A percentile compares a stretch with the other conserved stretches of the same genome.
phyloP scores from a whole-genome alignment of 768 basidiomycete species.

The Mycena chlorophos region DNA sequence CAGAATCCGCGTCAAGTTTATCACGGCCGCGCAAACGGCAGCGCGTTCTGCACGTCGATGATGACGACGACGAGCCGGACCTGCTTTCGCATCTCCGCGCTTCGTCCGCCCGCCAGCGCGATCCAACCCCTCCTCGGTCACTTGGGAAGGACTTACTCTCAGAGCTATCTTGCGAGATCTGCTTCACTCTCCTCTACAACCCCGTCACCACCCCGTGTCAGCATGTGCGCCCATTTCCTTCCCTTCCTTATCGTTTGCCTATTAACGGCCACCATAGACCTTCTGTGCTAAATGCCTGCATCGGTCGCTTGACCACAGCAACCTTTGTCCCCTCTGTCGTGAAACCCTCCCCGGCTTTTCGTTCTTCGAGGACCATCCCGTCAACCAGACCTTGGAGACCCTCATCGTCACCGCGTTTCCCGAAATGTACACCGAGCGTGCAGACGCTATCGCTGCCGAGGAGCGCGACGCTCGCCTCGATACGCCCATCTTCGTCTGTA shows the following conservation, averaged over 20 bases:
- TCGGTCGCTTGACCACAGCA: slow-evolving; percentile 84
- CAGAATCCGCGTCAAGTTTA: slow-evolving; percentile 1
- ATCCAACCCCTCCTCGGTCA: slow-evolving; percentile 17
- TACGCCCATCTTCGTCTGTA: slow-evolving; percentile 90
- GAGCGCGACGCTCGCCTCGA: slow-evolving; percentile 78
- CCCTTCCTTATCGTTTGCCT: slow-evolving; percentile 15
- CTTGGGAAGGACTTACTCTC: slow-evolving; percentile 64
- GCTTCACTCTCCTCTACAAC: slow-evolving; percentile 78
- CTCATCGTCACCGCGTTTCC: slow-evolving; percentile 75
- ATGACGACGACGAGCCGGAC: slow-evolving; percentile 28
- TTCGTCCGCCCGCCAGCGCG: slow-evolving; percentile 27
- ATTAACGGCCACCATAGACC: slow-evolving; percentile 52
- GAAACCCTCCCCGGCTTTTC: slow-evolving; percentile 70
- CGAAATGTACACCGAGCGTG: slow-evolving; percentile 58
- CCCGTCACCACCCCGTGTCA: slow-evolving; percentile 95
- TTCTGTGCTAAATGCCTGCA: slow-evolving; percentile 90
- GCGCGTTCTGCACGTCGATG: slow-evolving; percentile 20
- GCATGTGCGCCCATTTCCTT: slow-evolving; percentile 59
- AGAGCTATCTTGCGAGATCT: slow-evolving; percentile 89
- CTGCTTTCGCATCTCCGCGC: slow-evolving; percentile 41
- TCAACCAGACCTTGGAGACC: slow-evolving; percentile 69
- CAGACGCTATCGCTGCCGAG: slow-evolving; percentile 64
- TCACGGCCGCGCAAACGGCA: slow-evolving; percentile 29
- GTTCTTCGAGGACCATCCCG: slow-evolving; percentile 79
- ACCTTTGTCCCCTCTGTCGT: slow-evolving; percentile 84